Percentiles rank a stretch among this genome's conserved stretches.
These are phyloP conservation scores for Samsoniella hepiali DNA, from an alignment of 2,329 filamentous ascomycete genomes.

Conservation along the genomic window DNA sequence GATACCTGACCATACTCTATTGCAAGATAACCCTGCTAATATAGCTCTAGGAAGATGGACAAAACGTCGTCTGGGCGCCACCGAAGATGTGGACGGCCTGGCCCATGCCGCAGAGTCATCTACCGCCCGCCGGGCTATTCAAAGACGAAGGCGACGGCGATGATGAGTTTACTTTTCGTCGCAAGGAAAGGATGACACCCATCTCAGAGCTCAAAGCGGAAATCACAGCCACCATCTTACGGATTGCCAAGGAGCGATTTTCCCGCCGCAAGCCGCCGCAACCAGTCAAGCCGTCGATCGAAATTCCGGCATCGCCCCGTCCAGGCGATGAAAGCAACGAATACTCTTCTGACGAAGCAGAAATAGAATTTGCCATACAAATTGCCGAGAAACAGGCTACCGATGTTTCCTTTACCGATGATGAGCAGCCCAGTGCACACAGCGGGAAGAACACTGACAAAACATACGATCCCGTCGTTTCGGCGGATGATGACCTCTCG, in stretches of 20 bases:
- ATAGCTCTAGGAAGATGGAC: conserved; percentile 28
- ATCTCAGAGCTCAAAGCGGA: conserved; percentile 67
- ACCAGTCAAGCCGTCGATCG: conserved; percentile 23
- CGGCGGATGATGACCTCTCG: conserved; percentile 69
- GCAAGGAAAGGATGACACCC: conserved; percentile 42
- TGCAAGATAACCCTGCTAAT: not conserved
- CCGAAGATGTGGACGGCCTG: conserved; percentile 76
- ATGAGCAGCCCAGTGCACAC: not conserved
- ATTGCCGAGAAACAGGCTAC: not conserved
- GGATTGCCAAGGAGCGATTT: conserved; percentile 65
- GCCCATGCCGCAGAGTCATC: conserved; percentile 63
- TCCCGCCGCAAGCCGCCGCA: conserved; percentile 24
- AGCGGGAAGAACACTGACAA: conserved; percentile 9
- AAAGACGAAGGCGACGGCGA: conserved; percentile 44
- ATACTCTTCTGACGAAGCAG: not conserved
- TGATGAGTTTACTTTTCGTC: conserved; percentile 51
- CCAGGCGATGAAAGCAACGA: conserved; percentile 12
- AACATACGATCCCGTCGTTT: conserved; percentile 50
- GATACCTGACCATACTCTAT: not conserved
- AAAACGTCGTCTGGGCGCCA: conserved; percentile 44
- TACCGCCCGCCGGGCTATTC: conserved; percentile 57
- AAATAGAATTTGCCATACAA: not conserved
- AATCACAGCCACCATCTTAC: conserved; percentile 63
- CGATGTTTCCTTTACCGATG: not conserved
- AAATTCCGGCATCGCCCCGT: conserved; percentile 15